Conservation (phyloP, 73 alveolate genomes). For the Paramecium pentaurelia region DNA sequence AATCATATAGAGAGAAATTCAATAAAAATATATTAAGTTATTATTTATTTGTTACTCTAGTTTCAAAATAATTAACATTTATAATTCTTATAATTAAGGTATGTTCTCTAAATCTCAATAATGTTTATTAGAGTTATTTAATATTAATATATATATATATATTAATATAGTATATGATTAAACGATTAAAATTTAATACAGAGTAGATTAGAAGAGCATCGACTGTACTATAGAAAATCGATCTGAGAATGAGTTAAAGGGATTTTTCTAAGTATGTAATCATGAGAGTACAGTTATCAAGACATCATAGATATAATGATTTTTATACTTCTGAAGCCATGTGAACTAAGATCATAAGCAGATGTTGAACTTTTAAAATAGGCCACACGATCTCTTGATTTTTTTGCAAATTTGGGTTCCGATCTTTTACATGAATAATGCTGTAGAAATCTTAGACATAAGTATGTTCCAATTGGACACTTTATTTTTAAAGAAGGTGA, state of each 20-base stretch:
- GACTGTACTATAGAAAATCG: neutral
- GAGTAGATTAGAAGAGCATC: constrained; percentile 11
- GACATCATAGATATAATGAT: constrained; percentile 37
- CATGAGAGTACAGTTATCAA: neutral
- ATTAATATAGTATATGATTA: neutral
- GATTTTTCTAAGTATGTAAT: neutral
- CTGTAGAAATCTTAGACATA: neutral
- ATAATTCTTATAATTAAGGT: no score
- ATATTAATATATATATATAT: neutral
- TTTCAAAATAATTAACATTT: no score
- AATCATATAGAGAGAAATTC: neutral
- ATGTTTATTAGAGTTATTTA: neutral
- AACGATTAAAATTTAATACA: constrained; percentile 3
- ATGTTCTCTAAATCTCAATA: no score
- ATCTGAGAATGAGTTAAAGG: neutral
- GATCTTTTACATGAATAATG: constrained; percentile 22
- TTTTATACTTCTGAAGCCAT: constrained; percentile 3
- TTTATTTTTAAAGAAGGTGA: constrained; percentile 29
- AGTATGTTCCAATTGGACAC: neutral
- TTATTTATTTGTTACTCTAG: no score
- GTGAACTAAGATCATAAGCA: neutral
- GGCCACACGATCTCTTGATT: neutral
- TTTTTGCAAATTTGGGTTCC: neutral
- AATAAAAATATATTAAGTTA: no score
- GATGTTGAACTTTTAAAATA: neutral